Conservation (phyloP, 2,329 filamentous ascomycete species). For the Penicillium sp. region DNA sequence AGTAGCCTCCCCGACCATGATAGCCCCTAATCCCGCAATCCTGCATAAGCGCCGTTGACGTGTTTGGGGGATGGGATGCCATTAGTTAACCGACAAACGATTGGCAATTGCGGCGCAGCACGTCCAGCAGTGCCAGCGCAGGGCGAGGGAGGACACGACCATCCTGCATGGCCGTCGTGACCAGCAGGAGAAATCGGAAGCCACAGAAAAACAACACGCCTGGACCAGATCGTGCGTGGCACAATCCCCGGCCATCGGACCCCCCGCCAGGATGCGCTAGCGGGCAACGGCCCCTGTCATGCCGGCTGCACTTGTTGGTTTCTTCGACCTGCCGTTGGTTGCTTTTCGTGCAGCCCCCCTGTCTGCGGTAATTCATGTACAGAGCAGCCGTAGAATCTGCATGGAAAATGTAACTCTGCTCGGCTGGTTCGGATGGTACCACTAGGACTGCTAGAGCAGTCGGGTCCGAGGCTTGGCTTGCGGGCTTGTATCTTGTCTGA, state of each 20-base stretch:
- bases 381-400: conserved; percentile 40
- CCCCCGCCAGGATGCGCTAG: conserved; percentile 12
- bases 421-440: conserved; percentile 5
- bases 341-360: background rate
- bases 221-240: conserved; percentile 8
- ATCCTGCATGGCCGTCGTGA: too few relatives aligned
- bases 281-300: conserved; percentile 11
- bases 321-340: background rate
- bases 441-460: too few relatives aligned
- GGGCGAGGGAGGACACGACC: too few relatives aligned
- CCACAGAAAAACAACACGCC: background rate
- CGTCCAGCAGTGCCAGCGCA: too few relatives aligned
- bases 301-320: background rate
- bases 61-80: conserved; percentile 1
- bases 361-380: conserved; percentile 4
- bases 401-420: conserved; percentile 34
- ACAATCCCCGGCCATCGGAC: too few relatives aligned
- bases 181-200: too few relatives aligned
- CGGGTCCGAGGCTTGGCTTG: too few relatives aligned
- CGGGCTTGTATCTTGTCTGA: too few relatives aligned
- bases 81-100: too few relatives aligned
- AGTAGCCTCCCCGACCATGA: too few relatives aligned
- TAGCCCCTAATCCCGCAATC: background rate
- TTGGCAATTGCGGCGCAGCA: too few relatives aligned
- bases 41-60: conserved; percentile 19